Conservation (phyloP, 2,329 filamentous ascomycete species). For the Bipolaris oryzae region DNA sequence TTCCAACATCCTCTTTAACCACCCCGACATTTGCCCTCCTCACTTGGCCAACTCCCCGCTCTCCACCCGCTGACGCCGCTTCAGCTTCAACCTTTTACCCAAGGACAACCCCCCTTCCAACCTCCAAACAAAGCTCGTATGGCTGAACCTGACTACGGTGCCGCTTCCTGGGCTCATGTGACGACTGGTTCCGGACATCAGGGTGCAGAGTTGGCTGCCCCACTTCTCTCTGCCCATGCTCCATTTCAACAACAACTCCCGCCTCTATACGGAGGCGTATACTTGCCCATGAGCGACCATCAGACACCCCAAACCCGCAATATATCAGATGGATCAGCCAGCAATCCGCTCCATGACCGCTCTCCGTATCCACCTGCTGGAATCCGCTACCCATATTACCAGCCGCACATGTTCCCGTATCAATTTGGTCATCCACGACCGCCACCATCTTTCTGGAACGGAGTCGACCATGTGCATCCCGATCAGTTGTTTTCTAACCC, state of each 20-base stretch:
- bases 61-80: constrained; percentile 1
- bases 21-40: neutral
- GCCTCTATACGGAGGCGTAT: constrained; percentile 17
- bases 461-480: constrained; percentile 9
- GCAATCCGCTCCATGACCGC: constrained; percentile 14
- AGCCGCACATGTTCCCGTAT: constrained; percentile 15
- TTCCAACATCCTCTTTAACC: neutral
- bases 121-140: constrained; percentile 22
- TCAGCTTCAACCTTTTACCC: neutral
- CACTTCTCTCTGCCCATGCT: constrained; percentile 23
- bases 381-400: constrained; percentile 18
- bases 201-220: constrained; percentile 27
- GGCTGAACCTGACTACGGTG: constrained; percentile 36
- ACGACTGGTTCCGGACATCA: constrained; percentile 24
- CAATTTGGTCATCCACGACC: constrained; percentile 17
- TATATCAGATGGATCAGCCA: constrained; percentile 7
- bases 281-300: constrained; percentile 14
- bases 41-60: neutral
- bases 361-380: constrained; percentile 16
- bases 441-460: constrained; percentile 27
- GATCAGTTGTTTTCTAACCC: constrained; percentile 10
- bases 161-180: constrained; percentile 24
- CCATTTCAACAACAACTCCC: constrained; percentile 21
- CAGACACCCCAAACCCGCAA: constrained; percentile 19
- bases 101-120: neutral